phyloP scores from a whole-genome alignment of 108 stramenopile species.

The Fistulifera pelliculosa region DNA sequence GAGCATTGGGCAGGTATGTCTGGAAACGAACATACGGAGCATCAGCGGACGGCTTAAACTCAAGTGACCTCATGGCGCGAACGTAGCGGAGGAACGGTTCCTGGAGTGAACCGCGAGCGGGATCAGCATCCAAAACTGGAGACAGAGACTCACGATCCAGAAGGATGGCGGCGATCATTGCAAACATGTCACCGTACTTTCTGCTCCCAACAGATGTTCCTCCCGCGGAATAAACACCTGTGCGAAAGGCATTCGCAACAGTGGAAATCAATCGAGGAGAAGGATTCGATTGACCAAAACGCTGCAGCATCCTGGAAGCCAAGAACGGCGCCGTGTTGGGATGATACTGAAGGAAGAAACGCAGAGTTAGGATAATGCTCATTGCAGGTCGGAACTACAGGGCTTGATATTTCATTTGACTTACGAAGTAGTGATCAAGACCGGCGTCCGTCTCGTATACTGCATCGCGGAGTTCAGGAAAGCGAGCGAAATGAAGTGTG shows the following conservation, averaged over 20 bases:
- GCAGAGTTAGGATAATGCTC: too few relatives aligned
- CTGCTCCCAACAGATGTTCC: slow-evolving; percentile 31
- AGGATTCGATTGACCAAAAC: slow-evolving; percentile 60
- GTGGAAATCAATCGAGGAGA: slow-evolving; percentile 39
- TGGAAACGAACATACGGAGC: slow-evolving; percentile 3
- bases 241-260: slow-evolving; percentile 46
- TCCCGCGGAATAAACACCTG: slow-evolving; percentile 23
- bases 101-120: slow-evolving; percentile 27
- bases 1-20: slow-evolving; percentile 14
- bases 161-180: slow-evolving; percentile 49
- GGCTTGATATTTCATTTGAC: too few relatives aligned
- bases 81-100: slow-evolving; percentile 32
- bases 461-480: slow-evolving; percentile 26
- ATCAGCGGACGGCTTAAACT: slow-evolving; percentile 5
- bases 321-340: slow-evolving; percentile 44
- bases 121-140: slow-evolving; percentile 45
- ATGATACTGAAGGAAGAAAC: too few relatives aligned
- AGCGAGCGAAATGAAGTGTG: slow-evolving; percentile 18
- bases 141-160: slow-evolving; percentile 44
- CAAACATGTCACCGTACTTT: slow-evolving; percentile 50
- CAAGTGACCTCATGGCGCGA: slow-evolving; percentile 19
- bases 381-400: too few relatives aligned
- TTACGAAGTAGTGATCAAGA: slow-evolving; percentile 19
- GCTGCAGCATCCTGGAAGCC: slow-evolving; percentile 41
- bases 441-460: slow-evolving; percentile 25